Evolutionary conservation across 371 early-diverging fungal genomes (phyloP).

Genomic region (Apophysomyces ossiformis): DNA sequence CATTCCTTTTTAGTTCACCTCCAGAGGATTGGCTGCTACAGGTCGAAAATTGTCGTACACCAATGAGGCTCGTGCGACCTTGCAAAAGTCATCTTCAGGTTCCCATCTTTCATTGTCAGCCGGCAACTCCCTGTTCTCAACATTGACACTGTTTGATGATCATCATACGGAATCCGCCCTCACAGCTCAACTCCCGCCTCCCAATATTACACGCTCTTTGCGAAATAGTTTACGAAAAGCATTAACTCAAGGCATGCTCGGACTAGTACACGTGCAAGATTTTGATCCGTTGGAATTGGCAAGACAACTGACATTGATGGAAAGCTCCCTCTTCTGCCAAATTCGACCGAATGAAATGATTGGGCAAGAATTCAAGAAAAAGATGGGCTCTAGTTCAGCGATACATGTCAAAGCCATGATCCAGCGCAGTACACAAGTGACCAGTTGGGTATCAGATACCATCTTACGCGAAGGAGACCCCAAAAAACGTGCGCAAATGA

Average conservation of each 20-base stretch:
- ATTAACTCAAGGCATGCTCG: slow-evolving; percentile 17
- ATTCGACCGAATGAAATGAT: slow-evolving; percentile 73
- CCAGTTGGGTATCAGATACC: slow-evolving; percentile 74
- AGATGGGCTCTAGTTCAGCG: slow-evolving; percentile 49
- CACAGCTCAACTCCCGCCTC: slow-evolving; percentile 25
- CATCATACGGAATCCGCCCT: slow-evolving; percentile 22
- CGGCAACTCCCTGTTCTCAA: slow-evolving; percentile 39
- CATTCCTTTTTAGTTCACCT: slow-evolving; percentile 19
- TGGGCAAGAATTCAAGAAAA: slow-evolving; percentile 61
- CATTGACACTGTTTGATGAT: slow-evolving; percentile 39
- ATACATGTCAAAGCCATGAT: slow-evolving; percentile 56
- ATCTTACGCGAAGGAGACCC: slow-evolving; percentile 69
- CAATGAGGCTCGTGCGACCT: slow-evolving; percentile 16
- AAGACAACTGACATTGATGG: slow-evolving; percentile 77
- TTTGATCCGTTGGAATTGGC: slow-evolving; percentile 80
- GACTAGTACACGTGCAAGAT: slow-evolving; percentile 59
- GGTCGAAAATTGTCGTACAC: slow-evolving; percentile 31
- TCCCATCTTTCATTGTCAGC: slow-evolving; percentile 30
- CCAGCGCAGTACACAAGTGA: slow-evolving; percentile 53
- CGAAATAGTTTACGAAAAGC: slow-evolving; percentile 43
- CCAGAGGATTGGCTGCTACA: slow-evolving; percentile 13
- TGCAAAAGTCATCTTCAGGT: slow-evolving; percentile 21
- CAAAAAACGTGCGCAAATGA: slow-evolving; percentile 68
- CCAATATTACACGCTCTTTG: slow-evolving; percentile 35
- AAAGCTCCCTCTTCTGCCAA: slow-evolving; percentile 58